phyloP scores from a whole-genome alignment of 768 basidiomycete species.

The Pulveroboletus sp. region DNA sequence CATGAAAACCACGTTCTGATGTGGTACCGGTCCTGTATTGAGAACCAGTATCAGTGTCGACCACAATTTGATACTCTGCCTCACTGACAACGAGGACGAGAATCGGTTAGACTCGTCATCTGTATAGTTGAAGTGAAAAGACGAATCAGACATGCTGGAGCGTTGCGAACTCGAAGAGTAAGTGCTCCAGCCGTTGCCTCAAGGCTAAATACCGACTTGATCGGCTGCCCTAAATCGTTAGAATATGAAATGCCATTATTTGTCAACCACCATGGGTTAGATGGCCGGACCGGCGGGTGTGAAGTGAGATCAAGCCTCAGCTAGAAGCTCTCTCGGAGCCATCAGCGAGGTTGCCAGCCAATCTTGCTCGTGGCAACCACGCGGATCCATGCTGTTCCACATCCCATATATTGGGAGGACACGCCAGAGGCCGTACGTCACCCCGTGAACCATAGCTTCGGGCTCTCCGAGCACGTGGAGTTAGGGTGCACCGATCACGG shows the following conservation, averaged over 20 bases:
- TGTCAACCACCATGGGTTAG: background rate
- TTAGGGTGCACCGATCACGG: background rate
- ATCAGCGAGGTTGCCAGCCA: background rate
- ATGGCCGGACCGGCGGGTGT: too few species aligned
- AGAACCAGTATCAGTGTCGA: constrained; percentile 6
- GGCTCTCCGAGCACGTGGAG: background rate
- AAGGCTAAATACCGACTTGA: constrained; percentile 7
- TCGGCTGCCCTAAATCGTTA: constrained; percentile 7
- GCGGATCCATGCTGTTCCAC: constrained; percentile 15
- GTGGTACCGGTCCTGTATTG: constrained; percentile 3
- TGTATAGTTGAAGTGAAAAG: background rate
- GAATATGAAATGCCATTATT: background rate
- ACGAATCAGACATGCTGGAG: constrained; percentile 7
- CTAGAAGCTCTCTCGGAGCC: background rate
- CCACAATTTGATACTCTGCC: background rate
- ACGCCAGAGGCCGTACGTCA: background rate
- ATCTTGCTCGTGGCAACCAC: constrained; percentile 16
- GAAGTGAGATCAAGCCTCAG: background rate
- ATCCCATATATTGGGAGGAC: constrained; percentile 1
- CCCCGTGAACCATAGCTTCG: background rate
- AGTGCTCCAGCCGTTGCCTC: background rate
- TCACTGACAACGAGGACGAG: constrained; percentile 13
- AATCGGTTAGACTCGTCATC: background rate
- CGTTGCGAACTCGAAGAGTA: background rate
- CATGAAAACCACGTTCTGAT: background rate